Conservation (phyloP, 108 stramenopile species). For the Poteriospumella lacustris region DNA sequence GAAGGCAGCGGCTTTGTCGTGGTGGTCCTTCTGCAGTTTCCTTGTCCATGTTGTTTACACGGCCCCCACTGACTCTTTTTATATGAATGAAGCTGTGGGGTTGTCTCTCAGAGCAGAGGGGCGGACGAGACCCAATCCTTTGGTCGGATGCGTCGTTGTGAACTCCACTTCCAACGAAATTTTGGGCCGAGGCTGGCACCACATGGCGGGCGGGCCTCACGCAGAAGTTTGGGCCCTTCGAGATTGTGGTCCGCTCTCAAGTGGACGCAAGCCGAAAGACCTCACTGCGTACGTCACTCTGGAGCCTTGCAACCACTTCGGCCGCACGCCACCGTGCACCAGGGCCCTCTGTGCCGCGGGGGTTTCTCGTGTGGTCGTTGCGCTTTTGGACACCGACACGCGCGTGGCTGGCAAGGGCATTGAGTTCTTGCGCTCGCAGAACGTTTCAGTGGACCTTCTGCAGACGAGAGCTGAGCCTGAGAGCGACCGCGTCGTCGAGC, state of each 20-base stretch:
- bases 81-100: neutral
- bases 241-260: too few species aligned
- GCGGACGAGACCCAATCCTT: conserved; percentile 74
- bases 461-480: too few species aligned
- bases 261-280: conserved; percentile 58
- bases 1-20: too few species aligned
- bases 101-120: conserved; percentile 42
- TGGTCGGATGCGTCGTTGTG: conserved; percentile 77
- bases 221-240: conserved; percentile 78
- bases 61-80: too few species aligned
- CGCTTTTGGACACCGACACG: conserved; percentile 74
- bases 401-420: conserved; percentile 72
- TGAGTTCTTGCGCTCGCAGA: conserved; percentile 58
- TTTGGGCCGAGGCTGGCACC: conserved; percentile 75
- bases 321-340: conserved; percentile 78
- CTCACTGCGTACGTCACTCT: conserved; percentile 84
- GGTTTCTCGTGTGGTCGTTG: conserved; percentile 71
- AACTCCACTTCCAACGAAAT: conserved; percentile 41
- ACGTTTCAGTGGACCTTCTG: too few species aligned
- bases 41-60: too few species aligned
- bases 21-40: too few species aligned
- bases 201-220: conserved; percentile 72
- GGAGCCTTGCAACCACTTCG: conserved; percentile 80
- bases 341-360: conserved; percentile 60
- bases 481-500: too few species aligned